Base-by-base conservation (phyloP, 2,329 filamentous ascomycete genomes). In the Colletotrichum godetiae region DNA sequence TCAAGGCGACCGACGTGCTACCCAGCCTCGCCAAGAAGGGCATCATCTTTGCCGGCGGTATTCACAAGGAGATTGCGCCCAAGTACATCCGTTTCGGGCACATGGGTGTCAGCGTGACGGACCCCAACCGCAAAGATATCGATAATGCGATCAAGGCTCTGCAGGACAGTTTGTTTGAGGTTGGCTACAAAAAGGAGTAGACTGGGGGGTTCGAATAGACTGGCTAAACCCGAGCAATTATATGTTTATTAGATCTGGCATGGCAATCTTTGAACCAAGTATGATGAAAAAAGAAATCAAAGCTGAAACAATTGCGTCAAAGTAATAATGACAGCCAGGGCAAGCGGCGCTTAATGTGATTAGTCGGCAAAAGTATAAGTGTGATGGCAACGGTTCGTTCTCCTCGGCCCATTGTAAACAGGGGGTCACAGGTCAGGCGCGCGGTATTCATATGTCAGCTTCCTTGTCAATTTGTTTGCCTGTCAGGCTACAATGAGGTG, bases 81-180 rank as follows among this genome's bases (percentile, higher is more conserved):
- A 97, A 94, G 86, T 99, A 99, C 83, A 94, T 99, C 77, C 92
- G 97, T 33, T 97, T 99, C 79, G 97, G 97, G 56, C 97, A 98
- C 83, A 99, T 99, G 97, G 97, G 97, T 77, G 94, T 98, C 75
- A 97, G 93, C 81, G 93, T 95, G 77, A 94, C 92, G 79, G 94
- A 98, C 80, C 89, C 94, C 33, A 90, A 90, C 75, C 89, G 95
- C 75, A 89, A 89, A 65, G 95, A 99, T 81, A 91, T 98, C 78
- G 94, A 97, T 76, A 93, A 93, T 79, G 97, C 96, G 1, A 88
- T 98, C 75, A 87, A 91, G 77, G 93, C 94, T 57, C 84, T 99
- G 77, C 92, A 93, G 85, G 90, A 92, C 68, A 91, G 92, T 10
- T 85, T 98, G 75, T 82, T 86, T 1, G 95, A 97, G 83, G 92